phyloP scores from a whole-genome alignment of 2,329 filamentous ascomycete species.

The Lojkania enalia region DNA sequence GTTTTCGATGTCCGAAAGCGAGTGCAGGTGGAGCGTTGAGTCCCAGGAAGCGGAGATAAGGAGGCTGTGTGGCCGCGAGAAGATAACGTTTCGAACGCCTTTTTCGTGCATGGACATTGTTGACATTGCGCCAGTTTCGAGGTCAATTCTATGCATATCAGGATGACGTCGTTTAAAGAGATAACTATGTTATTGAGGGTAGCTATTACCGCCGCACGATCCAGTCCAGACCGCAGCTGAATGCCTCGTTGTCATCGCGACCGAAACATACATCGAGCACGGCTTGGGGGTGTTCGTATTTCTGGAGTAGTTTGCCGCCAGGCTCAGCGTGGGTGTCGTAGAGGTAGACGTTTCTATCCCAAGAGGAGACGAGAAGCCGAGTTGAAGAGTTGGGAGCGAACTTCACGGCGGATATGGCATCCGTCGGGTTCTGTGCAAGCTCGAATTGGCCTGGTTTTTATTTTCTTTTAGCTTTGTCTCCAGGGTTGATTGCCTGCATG shows the following conservation, averaged over 20 bases:
- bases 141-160: slow-evolving; percentile 61
- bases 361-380: slow-evolving; percentile 86
- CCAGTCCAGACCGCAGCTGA: slow-evolving; percentile 84
- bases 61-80: slow-evolving; percentile 73
- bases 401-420: slow-evolving; percentile 82
- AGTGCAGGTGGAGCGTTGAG: slow-evolving; percentile 82
- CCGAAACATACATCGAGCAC: slow-evolving; percentile 93
- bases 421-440: slow-evolving; percentile 77
- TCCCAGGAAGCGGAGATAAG: slow-evolving; percentile 95
- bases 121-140: slow-evolving; percentile 71
- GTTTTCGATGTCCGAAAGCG: slow-evolving; percentile 54
- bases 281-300: slow-evolving; percentile 79
- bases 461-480: no score
- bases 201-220: slow-evolving; percentile 71
- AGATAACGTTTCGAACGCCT: slow-evolving; percentile 82
- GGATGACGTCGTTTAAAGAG: neutral
- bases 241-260: slow-evolving; percentile 78
- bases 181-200: neutral
- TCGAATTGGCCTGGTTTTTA: slow-evolving; percentile 74
- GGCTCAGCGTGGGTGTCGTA: slow-evolving; percentile 72
- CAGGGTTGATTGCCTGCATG: no score
- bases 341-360: slow-evolving; percentile 89
- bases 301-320: slow-evolving; percentile 67
- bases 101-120: slow-evolving; percentile 77
- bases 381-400: slow-evolving; percentile 79